A percentile compares a stretch with the other conserved stretches of the same genome.
These are phyloP conservation scores for Phytophthora quininea DNA, from an alignment of 352 stramenopile genomes.

Conservation along the genomic window DNA sequence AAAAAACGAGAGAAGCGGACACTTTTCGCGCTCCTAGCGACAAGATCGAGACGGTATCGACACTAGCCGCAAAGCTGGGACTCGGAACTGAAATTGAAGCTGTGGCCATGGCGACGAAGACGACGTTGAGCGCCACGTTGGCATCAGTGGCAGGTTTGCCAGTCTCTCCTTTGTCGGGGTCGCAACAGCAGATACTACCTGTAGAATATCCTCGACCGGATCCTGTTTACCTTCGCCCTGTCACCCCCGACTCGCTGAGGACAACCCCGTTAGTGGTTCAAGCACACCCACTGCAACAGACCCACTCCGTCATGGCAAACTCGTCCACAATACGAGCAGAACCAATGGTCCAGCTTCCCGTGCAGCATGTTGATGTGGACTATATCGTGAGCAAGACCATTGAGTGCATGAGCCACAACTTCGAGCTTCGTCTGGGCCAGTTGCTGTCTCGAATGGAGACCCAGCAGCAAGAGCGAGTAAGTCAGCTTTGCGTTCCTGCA, in stretches of 20 bases:
- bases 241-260: conserved; percentile 4
- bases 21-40: background rate
- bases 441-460: conserved; percentile 63
- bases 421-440: conserved; percentile 60
- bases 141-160: conserved; percentile 16
- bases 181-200: conserved; percentile 8
- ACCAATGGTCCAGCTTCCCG: conserved; percentile 12
- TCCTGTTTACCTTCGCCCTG: conserved; percentile 14
- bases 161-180: conserved; percentile 2
- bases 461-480: conserved; percentile 63
- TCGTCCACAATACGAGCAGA: conserved; percentile 2
- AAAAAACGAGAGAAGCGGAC: background rate
- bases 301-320: background rate
- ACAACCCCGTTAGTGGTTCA: conserved; percentile 16
- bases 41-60: background rate
- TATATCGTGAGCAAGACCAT: conserved; percentile 72
- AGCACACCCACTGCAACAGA: conserved; percentile 10
- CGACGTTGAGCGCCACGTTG: conserved; percentile 26
- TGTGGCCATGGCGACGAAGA: conserved; percentile 24
- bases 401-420: conserved; percentile 72
- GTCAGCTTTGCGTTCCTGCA: background rate
- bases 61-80: background rate
- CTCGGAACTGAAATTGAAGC: conserved; percentile 24
- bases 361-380: conserved; percentile 60
- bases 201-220: conserved; percentile 5